phyloP scores from a whole-genome alignment of 192 early-diverging fungal species.

The Coemansia sp. region DNA sequence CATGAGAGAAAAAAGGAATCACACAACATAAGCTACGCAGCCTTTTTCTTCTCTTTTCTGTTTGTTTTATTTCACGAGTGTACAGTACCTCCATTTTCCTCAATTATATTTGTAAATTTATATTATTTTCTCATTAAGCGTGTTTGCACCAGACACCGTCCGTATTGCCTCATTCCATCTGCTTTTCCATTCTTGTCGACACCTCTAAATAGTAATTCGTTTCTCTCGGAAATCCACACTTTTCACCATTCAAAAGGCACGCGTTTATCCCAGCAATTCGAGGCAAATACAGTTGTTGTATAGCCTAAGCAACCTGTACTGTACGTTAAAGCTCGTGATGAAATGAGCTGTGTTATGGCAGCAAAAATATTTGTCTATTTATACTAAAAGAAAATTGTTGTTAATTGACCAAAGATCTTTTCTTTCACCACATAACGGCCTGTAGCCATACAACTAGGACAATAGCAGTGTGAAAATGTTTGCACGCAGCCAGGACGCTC shows the following conservation, averaged over 20 bases:
- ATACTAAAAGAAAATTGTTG: background rate
- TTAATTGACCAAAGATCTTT: background rate
- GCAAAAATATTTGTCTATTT: background rate
- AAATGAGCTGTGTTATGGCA: background rate
- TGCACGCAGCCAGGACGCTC: constrained; percentile 24
- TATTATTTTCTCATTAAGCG: background rate
- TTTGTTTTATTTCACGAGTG: background rate
- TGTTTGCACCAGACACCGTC: background rate
- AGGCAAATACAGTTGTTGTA: background rate
- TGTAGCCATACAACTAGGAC: background rate
- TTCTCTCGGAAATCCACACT: background rate
- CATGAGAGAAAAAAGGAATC: background rate
- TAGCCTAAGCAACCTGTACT: background rate
- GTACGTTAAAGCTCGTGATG: background rate
- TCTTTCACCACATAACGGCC: background rate
- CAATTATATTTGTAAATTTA: constrained; percentile 2
- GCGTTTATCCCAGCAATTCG: background rate
- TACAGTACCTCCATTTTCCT: background rate
- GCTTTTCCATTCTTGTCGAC: background rate
- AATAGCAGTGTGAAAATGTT: constrained; percentile 19
- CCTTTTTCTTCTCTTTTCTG: constrained; percentile 2
- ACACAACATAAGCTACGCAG: background rate
- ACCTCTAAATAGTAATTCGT: background rate
- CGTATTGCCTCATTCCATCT: background rate
- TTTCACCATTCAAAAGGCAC: background rate